Evolutionary conservation across 305 asterid species (phyloP).

Genomic region (Fraxinus nigra): DNA sequence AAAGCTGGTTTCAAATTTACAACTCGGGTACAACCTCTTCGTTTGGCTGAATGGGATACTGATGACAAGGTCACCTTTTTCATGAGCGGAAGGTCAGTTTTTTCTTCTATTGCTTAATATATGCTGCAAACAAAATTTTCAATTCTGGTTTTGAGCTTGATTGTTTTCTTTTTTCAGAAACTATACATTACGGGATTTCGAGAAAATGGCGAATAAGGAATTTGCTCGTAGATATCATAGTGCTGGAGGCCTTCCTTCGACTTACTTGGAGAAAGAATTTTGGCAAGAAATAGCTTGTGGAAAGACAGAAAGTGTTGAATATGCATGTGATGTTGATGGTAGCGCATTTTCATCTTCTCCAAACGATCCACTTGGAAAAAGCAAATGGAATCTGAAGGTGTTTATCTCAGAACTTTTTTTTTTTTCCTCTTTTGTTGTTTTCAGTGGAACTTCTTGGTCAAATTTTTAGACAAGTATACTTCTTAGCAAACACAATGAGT

Average conservation of each 20-base stretch:
- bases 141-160: conserved; percentile 26
- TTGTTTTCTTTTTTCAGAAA: conserved; percentile 43
- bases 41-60: conserved; percentile 89
- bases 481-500: conserved; percentile 3
- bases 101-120: conserved; percentile 10
- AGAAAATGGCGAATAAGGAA: conserved; percentile 95
- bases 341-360: conserved; percentile 95
- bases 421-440: neutral
- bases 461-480: conserved; percentile 3
- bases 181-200: conserved; percentile 92
- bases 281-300: conserved; percentile 98
- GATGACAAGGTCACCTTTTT: conserved; percentile 91
- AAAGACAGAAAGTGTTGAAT: conserved; percentile 93
- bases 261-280: conserved; percentile 90
- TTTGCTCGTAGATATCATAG: conserved; percentile 83
- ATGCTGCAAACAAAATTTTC: neutral
- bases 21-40: conserved; percentile 97
- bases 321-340: conserved; percentile 99
- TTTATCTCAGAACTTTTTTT: conserved; percentile 25
- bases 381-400: conserved; percentile 98
- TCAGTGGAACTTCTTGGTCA: conserved; percentile 12
- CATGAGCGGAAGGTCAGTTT: conserved; percentile 88
- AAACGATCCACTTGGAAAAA: conserved; percentile 76
- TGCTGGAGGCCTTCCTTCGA: conserved; percentile 81
- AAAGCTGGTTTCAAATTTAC: conserved; percentile 84